Evolutionary conservation across 2,329 filamentous ascomycete species (phyloP).

Genomic region (Aureobasidium zeae): DNA sequence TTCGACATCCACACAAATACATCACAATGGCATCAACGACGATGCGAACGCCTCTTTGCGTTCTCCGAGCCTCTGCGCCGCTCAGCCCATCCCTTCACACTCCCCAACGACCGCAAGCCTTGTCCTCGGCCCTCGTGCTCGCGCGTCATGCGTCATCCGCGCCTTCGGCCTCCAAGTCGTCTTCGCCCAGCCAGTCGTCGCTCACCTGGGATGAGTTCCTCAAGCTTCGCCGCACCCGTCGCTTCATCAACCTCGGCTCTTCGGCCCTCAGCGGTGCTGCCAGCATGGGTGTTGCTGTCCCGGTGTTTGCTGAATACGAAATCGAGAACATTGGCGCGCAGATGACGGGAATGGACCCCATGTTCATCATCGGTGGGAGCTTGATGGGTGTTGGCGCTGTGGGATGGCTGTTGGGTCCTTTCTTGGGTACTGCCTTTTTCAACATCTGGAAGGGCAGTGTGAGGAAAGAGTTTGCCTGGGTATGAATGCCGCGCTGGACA

Average conservation of each 20-base stretch:
- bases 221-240: slow-evolving; percentile 73
- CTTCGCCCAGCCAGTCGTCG: slow-evolving; percentile 1
- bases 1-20: not conserved
- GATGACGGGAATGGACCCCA: slow-evolving; percentile 76
- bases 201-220: slow-evolving; percentile 84
- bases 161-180: slow-evolving; percentile 3
- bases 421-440: slow-evolving; percentile 71
- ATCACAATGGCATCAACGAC: slow-evolving; percentile 1
- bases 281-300: slow-evolving; percentile 53
- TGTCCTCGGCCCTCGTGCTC: slow-evolving; percentile 8
- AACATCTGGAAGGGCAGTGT: slow-evolving; percentile 63
- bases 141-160: slow-evolving; percentile 7
- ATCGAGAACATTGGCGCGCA: slow-evolving; percentile 57
- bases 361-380: slow-evolving; percentile 73
- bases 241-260: slow-evolving; percentile 72
- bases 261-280: slow-evolving; percentile 57
- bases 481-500: too few species aligned
- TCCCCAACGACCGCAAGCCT: slow-evolving; percentile 5
- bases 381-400: slow-evolving; percentile 66
- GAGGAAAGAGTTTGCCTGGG: slow-evolving; percentile 61
- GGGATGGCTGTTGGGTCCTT: slow-evolving; percentile 82
- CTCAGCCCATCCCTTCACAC: not conserved
- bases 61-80: slow-evolving; percentile 1
- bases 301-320: slow-evolving; percentile 59
- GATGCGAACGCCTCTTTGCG: slow-evolving; percentile 3